Conservation (phyloP, 2,329 filamentous ascomycete species). For the Pyricularia grisea region DNA sequence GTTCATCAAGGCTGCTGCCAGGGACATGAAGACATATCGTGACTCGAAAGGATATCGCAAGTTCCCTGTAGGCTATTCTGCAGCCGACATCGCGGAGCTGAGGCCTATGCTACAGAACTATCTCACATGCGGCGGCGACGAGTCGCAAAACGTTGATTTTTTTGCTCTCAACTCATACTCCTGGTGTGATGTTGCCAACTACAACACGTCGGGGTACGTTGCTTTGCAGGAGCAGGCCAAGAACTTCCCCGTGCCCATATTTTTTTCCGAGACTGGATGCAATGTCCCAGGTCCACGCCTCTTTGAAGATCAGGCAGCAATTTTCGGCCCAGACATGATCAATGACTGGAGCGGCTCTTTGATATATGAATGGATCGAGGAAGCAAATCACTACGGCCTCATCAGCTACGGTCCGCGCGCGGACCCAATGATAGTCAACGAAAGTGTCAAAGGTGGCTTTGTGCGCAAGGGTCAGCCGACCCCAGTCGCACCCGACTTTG, state of each 20-base stretch:
- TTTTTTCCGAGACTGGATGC: conserved; percentile 86
- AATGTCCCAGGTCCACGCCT: conserved; percentile 52
- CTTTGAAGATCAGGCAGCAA: conserved; percentile 65
- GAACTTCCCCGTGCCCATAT: conserved; percentile 72
- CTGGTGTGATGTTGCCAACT: conserved; percentile 57
- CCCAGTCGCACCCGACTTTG: conserved; percentile 66
- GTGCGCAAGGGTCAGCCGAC: conserved; percentile 64
- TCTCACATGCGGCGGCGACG: conserved; percentile 66
- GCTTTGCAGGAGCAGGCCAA: conserved; percentile 57
- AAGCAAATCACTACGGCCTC: conserved; percentile 74
- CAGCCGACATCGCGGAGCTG: conserved; percentile 68
- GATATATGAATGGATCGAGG: conserved; percentile 85
- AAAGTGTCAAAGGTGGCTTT: conserved; percentile 54
- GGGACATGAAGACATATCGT: conserved; percentile 77
- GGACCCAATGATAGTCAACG: conserved; percentile 40
- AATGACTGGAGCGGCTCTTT: conserved; percentile 66
- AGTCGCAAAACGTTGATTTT: conserved; percentile 66
- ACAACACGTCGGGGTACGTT: conserved; percentile 57
- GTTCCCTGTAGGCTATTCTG: conserved; percentile 80
- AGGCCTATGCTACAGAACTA: conserved; percentile 59
- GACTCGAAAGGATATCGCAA: conserved; percentile 66
- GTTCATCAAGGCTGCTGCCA: conserved; percentile 72
- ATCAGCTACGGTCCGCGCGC: conserved; percentile 62
- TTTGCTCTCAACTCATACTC: conserved; percentile 82
- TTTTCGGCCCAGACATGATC: conserved; percentile 67